These are phyloP conservation scores for Pneumocystis canis DNA, from an alignment of 1,139 yeast genomes.

Conservation along the genomic window DNA sequence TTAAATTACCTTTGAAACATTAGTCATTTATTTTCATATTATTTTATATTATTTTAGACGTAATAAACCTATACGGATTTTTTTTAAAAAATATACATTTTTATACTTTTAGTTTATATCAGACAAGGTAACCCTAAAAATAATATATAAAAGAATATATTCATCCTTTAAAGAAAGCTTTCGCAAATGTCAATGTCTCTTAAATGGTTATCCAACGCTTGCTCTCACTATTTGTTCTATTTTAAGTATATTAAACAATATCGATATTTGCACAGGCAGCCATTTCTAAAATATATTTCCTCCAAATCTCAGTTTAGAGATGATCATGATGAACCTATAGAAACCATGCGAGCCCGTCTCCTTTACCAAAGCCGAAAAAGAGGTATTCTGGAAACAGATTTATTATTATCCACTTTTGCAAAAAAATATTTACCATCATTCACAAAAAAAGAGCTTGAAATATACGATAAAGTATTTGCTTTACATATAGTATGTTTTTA, in stretches of 20 bases:
- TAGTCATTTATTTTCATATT: not conserved
- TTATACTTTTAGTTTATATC: not conserved
- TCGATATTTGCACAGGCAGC: not conserved
- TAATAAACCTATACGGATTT: too few relatives aligned
- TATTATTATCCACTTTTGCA: constrained; percentile 73
- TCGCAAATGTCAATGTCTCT: not conserved
- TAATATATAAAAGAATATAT: not conserved
- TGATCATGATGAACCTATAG: constrained; percentile 50
- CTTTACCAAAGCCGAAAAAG: constrained; percentile 86
- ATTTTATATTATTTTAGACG: not conserved
- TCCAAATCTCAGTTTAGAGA: constrained; percentile 33
- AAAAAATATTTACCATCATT: constrained; percentile 49
- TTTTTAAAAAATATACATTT: not conserved
- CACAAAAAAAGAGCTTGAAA: constrained; percentile 56
- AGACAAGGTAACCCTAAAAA: not conserved
- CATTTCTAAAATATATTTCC: constrained; percentile 48
- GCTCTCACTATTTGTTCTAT: not conserved
- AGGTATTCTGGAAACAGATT: constrained; percentile 87
- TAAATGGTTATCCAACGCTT: not conserved
- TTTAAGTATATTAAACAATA: not conserved
- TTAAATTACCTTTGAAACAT: not conserved
- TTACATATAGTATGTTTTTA: not conserved
- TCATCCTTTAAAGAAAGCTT: not conserved
- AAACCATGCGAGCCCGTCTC: constrained; percentile 68
- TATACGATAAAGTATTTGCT: constrained; percentile 43